Conservation (phyloP, 352 stramenopile species). For the Phytophthora fragariae region DNA sequence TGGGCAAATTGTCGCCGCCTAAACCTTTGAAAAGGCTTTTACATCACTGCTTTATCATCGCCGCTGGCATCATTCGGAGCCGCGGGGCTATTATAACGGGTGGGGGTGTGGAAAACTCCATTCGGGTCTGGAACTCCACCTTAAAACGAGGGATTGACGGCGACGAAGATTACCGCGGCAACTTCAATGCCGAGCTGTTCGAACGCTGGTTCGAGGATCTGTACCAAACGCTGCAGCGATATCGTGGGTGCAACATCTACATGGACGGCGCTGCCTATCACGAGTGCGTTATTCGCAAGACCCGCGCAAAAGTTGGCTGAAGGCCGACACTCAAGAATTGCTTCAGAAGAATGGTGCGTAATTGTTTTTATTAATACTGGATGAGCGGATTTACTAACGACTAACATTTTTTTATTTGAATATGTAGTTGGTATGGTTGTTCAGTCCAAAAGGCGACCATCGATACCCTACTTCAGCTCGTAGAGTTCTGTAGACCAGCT, state of each 20-base stretch:
- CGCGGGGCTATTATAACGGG: too few species aligned
- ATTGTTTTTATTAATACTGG: too few species aligned
- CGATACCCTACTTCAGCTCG: not conserved
- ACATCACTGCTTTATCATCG: too few species aligned
- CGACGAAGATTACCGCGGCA: not conserved
- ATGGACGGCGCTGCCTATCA: not conserved
- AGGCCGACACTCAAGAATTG: not conserved
- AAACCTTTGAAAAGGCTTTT: too few species aligned
- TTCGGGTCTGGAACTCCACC: too few species aligned
- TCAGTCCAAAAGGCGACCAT: not conserved
- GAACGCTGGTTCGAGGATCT: not conserved
- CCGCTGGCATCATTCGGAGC: too few species aligned
- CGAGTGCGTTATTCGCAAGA: not conserved
- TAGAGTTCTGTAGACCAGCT: not conserved
- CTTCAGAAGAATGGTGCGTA: not conserved
- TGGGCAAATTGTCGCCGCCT: too few species aligned
- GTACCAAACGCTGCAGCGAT: not conserved
- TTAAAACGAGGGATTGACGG: too few species aligned
- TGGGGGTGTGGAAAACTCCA: too few species aligned
- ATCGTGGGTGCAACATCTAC: not conserved
- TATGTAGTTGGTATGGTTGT: not conserved
- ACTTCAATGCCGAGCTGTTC: not conserved
- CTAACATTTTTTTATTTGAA: too few species aligned
- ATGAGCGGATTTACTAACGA: too few species aligned
- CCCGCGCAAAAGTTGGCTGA: not conserved